phyloP scores from a whole-genome alignment of 2,329 filamentous ascomycete species.

The Mariannaea elegans region DNA sequence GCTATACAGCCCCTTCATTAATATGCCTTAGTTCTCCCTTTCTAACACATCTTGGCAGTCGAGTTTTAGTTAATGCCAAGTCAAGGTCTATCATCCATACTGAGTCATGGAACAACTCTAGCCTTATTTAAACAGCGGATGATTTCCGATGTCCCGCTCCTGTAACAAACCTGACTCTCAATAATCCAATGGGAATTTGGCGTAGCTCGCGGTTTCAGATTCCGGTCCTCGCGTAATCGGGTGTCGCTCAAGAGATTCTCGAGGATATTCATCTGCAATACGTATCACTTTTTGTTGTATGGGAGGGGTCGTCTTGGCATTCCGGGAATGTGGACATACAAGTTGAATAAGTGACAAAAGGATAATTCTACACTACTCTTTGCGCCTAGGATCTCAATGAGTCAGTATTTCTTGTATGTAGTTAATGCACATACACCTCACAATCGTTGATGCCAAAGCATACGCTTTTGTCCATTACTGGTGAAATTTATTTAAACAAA shows the following conservation, averaged over 20 bases:
- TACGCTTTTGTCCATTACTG: background rate
- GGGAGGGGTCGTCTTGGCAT: too few relatives aligned
- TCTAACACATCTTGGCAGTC: too few relatives aligned
- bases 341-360: too few relatives aligned
- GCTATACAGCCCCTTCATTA: too few relatives aligned
- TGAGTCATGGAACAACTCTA: background rate
- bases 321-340: too few relatives aligned
- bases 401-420: too few relatives aligned
- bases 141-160: background rate
- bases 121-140: background rate
- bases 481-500: slow-evolving; percentile 6
- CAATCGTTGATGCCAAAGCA: background rate
- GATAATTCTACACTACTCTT: too few relatives aligned
- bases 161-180: background rate
- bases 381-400: too few relatives aligned
- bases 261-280: too few relatives aligned
- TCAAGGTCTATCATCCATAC: background rate
- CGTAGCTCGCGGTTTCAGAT: slow-evolving; percentile 15
- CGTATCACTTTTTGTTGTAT: too few relatives aligned
- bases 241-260: slow-evolving; percentile 11
- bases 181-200: background rate
- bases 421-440: too few relatives aligned
- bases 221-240: slow-evolving; percentile 13
- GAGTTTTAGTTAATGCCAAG: background rate
- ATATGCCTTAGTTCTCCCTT: too few relatives aligned